These are phyloP conservation scores for Dianthus caryophyllus DNA, from an alignment of 148 eudicot genomes.

Conservation along the genomic window DNA sequence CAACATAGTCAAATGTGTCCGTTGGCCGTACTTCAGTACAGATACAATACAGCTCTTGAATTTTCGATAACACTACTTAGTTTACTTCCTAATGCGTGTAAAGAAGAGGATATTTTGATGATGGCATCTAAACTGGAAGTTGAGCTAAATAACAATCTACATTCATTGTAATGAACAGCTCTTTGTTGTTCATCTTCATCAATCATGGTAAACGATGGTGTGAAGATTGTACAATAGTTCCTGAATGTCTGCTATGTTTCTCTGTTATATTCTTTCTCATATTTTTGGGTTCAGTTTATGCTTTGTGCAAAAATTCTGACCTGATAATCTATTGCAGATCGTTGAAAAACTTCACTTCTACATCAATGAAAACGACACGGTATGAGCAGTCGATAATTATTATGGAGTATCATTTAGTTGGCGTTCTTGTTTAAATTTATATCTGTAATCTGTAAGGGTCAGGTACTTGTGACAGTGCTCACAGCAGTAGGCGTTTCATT, in stretches of 20 bases:
- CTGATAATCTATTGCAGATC: conserved; percentile 50
- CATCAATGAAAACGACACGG: conserved; percentile 71
- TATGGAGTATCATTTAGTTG: not conserved
- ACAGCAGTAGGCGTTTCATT: too few species aligned
- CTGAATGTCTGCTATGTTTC: not conserved
- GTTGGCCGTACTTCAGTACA: too few species aligned
- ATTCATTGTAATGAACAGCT: not conserved
- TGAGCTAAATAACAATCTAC: too few species aligned
- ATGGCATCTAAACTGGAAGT: too few species aligned
- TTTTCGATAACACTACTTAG: too few species aligned
- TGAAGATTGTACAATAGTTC: not conserved
- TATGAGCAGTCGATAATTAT: conserved; percentile 24
- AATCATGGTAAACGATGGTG: not conserved
- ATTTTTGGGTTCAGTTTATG: not conserved
- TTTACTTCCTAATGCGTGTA: too few species aligned
- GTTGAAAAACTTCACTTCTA: conserved; percentile 71
- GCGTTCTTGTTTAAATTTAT: not conserved
- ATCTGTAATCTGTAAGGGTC: not conserved
- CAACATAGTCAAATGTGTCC: too few species aligned
- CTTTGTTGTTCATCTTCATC: not conserved
- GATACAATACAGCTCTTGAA: too few species aligned
- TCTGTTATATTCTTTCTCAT: not conserved
- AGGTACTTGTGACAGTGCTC: too few species aligned
- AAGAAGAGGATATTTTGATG: too few species aligned
- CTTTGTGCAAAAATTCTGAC: not conserved